These are phyloP conservation scores for Podospora pseudoanserina DNA, from an alignment of 495 filamentous ascomycete species.

Conservation along the genomic window DNA sequence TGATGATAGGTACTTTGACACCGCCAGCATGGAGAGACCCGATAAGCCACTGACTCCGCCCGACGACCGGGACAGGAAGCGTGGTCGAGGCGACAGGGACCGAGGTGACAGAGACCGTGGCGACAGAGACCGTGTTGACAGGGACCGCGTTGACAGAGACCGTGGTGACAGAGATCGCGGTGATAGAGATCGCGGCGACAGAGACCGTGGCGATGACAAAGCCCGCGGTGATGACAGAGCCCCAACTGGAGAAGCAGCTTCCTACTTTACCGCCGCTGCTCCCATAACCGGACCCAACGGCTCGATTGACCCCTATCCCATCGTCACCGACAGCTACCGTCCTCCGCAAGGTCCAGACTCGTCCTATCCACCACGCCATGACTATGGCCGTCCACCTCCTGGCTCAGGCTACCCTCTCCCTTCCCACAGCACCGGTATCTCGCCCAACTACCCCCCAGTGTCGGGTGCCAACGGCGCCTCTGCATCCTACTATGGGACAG, in stretches of 20 bases:
- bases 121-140: background rate
- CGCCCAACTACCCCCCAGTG: background rate
- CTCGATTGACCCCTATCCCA: background rate
- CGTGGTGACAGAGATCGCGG: background rate
- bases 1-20: background rate
- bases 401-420: constrained; percentile 1
- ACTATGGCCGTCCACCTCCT: constrained; percentile 3
- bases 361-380: background rate
- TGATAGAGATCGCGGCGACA: background rate
- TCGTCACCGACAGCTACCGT: background rate
- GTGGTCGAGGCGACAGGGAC: background rate
- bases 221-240: background rate
- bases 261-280: background rate
- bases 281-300: background rate
- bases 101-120: background rate
- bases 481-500: background rate
- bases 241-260: background rate
- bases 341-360: background rate
- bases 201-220: background rate
- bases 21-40: constrained; percentile 1
- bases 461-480: background rate
- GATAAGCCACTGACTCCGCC: background rate
- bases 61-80: constrained; percentile 1
- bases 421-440: background rate
- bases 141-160: background rate